Evolutionary conservation across 495 filamentous ascomycete species (phyloP).

Genomic region (Penicillium herquei): DNA sequence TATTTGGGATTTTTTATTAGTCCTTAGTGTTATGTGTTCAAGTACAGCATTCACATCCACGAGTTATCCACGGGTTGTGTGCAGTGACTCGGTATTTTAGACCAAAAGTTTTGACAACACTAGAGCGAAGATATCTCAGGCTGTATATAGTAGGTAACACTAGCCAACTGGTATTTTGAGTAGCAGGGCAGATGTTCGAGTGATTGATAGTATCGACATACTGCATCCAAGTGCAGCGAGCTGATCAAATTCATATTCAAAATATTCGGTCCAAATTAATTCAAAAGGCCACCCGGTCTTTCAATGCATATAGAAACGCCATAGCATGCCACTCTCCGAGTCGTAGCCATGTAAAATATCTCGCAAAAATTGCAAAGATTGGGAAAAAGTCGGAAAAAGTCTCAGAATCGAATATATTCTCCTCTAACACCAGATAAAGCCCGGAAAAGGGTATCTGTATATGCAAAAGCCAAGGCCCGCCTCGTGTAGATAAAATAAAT

Average conservation of each 20-base stretch:
- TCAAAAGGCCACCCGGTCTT: conserved; percentile 14
- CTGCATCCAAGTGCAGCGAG: too few relatives aligned
- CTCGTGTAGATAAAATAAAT: conserved; percentile 12
- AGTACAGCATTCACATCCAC: too few relatives aligned
- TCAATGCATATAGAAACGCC: conserved; percentile 21
- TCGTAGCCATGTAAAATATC: conserved; percentile 1
- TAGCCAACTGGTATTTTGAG: too few relatives aligned
- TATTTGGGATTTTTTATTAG: too few relatives aligned
- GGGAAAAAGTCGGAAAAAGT: background rate
- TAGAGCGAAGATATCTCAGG: too few relatives aligned
- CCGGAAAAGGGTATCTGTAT: conserved; percentile 30
- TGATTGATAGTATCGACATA: too few relatives aligned
- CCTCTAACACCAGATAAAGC: conserved; percentile 30
- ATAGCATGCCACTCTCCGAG: conserved; percentile 4
- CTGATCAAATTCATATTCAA: background rate
- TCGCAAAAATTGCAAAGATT: background rate
- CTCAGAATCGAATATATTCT: conserved; percentile 9
- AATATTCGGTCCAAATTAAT: background rate
- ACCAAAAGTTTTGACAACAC: too few relatives aligned
- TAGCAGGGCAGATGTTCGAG: too few relatives aligned
- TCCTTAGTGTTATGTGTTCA: too few relatives aligned
- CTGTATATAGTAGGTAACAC: too few relatives aligned
- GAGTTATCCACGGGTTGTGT: too few relatives aligned
- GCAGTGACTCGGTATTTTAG: too few relatives aligned
- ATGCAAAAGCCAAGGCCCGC: conserved; percentile 27